Evolutionary conservation across 192 early-diverging fungal genomes (phyloP).

Genomic region (Umbelopsis sp.): DNA sequence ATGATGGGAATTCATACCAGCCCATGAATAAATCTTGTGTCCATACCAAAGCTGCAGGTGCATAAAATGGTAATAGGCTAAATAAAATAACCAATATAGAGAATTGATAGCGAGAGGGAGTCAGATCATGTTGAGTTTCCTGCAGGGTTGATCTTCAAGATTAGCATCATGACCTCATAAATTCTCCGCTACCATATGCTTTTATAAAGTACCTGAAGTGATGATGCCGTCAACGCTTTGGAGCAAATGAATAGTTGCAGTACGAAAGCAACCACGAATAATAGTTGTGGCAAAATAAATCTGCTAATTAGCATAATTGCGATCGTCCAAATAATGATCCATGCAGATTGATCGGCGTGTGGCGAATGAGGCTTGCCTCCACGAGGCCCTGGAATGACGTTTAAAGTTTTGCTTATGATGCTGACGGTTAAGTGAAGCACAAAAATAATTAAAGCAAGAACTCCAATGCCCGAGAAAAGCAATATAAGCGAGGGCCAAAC

Average conservation of each 20-base stretch:
- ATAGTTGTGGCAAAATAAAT: not conserved
- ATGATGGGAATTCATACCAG: not conserved
- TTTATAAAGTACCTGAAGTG: not conserved
- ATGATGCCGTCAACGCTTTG: not conserved
- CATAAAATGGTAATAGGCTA: not conserved
- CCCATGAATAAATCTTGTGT: not conserved
- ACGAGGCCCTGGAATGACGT: too few species aligned
- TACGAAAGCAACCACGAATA: not conserved
- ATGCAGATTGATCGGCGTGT: not conserved
- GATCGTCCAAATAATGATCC: not conserved
- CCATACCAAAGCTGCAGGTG: not conserved
- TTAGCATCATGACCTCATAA: not conserved
- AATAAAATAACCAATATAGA: conserved; percentile 4
- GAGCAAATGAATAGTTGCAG: not conserved
- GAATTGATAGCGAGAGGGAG: not conserved
- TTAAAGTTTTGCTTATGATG: too few species aligned
- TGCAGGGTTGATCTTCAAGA: not conserved
- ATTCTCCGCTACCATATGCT: not conserved
- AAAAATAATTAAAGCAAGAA: too few species aligned
- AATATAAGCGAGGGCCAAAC: too few species aligned
- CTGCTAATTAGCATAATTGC: not conserved
- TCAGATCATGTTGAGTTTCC: not conserved
- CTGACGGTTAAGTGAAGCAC: too few species aligned
- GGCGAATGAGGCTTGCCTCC: not conserved
- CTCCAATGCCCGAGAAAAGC: too few species aligned